Evolutionary conservation across 2,329 filamentous ascomycete species (phyloP), one percentile per base, ranked within the genome.

Genomic region (Plenodomus lindquistii): DNA sequence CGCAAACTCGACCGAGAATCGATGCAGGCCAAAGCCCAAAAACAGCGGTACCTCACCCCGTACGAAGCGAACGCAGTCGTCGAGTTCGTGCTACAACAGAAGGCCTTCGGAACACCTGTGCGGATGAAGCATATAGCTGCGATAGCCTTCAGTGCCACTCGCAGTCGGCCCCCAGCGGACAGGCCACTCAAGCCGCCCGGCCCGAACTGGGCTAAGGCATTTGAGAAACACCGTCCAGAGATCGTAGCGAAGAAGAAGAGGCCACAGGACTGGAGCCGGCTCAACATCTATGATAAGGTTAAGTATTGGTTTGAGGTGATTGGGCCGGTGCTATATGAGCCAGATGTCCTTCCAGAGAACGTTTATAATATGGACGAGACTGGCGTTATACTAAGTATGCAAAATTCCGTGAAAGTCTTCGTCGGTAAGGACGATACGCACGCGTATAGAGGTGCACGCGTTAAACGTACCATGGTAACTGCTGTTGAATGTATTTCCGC

Each of bases 41-140:
- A 46, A 52, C 47, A 69, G 57, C 60, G 55, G 17, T 42, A 42
- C 27, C 40, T 42, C 22, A 24, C 20, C 17, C 24, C 17, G 17
- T 34, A 42, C 40, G 61, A 69, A 60, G 65, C 65, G 58, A 59
- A 66, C 42, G 64, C 61, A 24, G 39, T 69, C 24, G 48, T 57
- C 16, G 41, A 54, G 37, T 61, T 55, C 40, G 15, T 62, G 37
- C 36, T 62, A 47, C 50, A 52, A 46, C 50, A 53, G 52, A 42
- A 39, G 46, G 38, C 43, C 31, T 29, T 58, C 39, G 59, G 60
- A 29, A 21, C 49, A 15, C 50, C 51, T 52, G 24, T 59, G 19
- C 54, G 36, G 43, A 48, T 59, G 3, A 59, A 62, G 44, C 51
- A 56, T 46, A 45, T 62, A 46, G 49, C 49, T 37, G 48, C 45